Evolutionary conservation across 208 protist genomes (phyloP), one percentile per base, ranked within the genome.

Genomic region (Wallacemonas collosoma): DNA sequence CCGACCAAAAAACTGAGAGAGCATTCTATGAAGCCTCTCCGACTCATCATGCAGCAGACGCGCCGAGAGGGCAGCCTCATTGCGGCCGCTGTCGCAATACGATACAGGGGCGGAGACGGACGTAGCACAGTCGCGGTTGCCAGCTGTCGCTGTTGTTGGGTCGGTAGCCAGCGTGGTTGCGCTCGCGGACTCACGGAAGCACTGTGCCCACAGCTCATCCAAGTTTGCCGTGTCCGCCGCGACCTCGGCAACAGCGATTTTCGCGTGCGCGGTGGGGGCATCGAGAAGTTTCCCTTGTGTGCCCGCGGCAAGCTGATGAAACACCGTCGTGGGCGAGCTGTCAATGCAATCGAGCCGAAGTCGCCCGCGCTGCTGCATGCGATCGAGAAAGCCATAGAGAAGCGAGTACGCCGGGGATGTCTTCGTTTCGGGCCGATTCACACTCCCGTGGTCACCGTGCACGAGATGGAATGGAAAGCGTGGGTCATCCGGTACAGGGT

Each of bases 381-480:
- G 82, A 50, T 89, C 76, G 0, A 91, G 64, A 64, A 87, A 75
- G 4, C 78, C 83, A 62, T 87, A 85, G 8, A 91, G 73, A 58
- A 89, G 82, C 7, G 83, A 77, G 63, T 91, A 91, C 12, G 73
- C 80, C 5, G 83, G 80, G 2, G 78, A 83, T 43, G 76, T 86
- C 67, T 91, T 91, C 1, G 83, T 84, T 2, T 76, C 62, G 0
- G 87, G 87, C 5, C 87, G 70, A 58, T 86, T 83, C 8, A 91
- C 48, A n/a, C 80, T 58, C 7, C 71, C 68, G 67, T 91, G 87
- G 56, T 91, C 87, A 35, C 69, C 83, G 55, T 88, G 80, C 48
- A 91, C 35, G 35, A 91, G 66, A 62, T 84, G 79, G 43, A 87
- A 91, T 1, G 81, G 68, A 55, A 80, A 91, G 7, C 87, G 87